Evolutionary conservation across 371 early-diverging fungal species (phyloP).

Genomic region (Chytridiales sp.): DNA sequence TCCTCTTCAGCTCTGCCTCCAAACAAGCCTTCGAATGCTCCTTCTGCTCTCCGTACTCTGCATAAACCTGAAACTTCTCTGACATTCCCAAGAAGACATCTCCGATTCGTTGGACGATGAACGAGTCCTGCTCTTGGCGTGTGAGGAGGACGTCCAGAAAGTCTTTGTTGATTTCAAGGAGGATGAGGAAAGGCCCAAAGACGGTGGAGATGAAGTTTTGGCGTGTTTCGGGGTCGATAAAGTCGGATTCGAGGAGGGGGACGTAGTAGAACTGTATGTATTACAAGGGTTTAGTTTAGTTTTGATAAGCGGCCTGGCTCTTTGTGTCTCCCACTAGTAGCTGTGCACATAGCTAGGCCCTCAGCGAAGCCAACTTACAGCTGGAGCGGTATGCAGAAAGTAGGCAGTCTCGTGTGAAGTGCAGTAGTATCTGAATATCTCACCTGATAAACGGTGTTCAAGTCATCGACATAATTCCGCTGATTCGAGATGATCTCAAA

Average conservation of each 20-base stretch:
- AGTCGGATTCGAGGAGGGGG: neutral
- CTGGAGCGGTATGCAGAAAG: too few species aligned
- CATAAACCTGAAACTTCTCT: neutral
- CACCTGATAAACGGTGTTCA: conserved; percentile 10
- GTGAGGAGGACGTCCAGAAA: conserved; percentile 1
- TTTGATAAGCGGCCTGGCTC: too few species aligned
- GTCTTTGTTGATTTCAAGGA: neutral
- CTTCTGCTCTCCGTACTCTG: conserved; percentile 1
- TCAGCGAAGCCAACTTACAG: too few species aligned
- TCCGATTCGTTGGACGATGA: neutral
- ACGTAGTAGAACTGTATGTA: neutral
- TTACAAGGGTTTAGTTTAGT: too few species aligned
- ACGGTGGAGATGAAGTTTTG: conserved; percentile 7
- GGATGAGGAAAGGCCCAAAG: conserved; percentile 12
- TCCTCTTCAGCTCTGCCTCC: conserved; percentile 9
- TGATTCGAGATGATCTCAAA: conserved; percentile 26
- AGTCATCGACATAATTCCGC: conserved; percentile 17
- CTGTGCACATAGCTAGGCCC: too few species aligned
- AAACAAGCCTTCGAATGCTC: neutral
- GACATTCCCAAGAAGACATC: neutral
- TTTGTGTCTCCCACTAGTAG: too few species aligned
- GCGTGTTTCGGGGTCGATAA: neutral
- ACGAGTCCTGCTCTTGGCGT: neutral
- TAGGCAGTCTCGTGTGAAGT: too few species aligned
- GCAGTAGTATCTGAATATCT: neutral